These are phyloP conservation scores for Penicillium sp. DNA, from an alignment of 2,329 filamentous ascomycete species.

Conservation along the genomic window DNA sequence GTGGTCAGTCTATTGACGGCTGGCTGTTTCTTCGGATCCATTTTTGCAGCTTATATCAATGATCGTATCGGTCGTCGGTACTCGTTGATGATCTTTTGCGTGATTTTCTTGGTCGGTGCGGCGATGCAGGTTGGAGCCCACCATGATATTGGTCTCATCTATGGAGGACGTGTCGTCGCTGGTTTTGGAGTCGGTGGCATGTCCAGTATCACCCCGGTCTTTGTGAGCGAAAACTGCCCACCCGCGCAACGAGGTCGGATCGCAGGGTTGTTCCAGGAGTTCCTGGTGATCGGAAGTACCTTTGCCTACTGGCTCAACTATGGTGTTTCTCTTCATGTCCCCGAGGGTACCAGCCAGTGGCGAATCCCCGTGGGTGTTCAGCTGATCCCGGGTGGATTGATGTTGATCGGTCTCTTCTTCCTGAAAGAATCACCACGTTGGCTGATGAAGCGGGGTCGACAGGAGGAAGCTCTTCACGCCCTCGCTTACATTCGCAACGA, in stretches of 20 bases:
- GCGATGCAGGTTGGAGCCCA: slow-evolving; percentile 31
- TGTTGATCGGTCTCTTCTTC: slow-evolving; percentile 47
- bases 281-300: slow-evolving; percentile 42
- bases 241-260: slow-evolving; percentile 31
- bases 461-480: slow-evolving; percentile 40
- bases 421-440: slow-evolving; percentile 50
- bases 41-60: slow-evolving; percentile 32
- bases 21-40: slow-evolving; percentile 39
- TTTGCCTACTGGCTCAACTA: slow-evolving; percentile 51
- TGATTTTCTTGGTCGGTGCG: slow-evolving; percentile 34
- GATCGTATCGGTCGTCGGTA: slow-evolving; percentile 34
- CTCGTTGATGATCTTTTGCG: slow-evolving; percentile 31
- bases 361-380: slow-evolving; percentile 50
- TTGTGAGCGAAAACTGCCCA: slow-evolving; percentile 34
- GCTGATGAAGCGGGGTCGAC: slow-evolving; percentile 49
- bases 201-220: slow-evolving; percentile 37
- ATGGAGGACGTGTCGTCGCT: slow-evolving; percentile 35
- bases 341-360: slow-evolving; percentile 47
- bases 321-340: slow-evolving; percentile 44
- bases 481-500: slow-evolving; percentile 37
- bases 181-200: slow-evolving; percentile 37
- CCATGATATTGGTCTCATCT: slow-evolving; percentile 31
- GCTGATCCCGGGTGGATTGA: slow-evolving; percentile 48
- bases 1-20: slow-evolving; percentile 37
- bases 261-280: slow-evolving; percentile 36